Conservation (phyloP, 331 rosid genomes). For the Acacia pycnantha region DNA sequence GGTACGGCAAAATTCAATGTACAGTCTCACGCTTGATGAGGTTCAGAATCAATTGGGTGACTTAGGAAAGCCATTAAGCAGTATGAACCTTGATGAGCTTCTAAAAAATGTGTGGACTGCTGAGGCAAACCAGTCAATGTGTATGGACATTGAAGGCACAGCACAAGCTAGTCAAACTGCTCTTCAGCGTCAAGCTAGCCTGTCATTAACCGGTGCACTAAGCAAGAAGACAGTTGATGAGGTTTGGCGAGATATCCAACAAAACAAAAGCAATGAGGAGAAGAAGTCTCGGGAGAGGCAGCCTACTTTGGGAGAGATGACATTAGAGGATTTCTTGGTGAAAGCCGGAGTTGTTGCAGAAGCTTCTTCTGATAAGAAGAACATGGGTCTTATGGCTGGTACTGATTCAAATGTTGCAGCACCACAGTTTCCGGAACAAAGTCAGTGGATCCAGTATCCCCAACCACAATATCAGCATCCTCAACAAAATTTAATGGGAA, state of each 20-base stretch:
- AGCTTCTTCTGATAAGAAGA: conserved; percentile 42
- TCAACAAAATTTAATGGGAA: conserved; percentile 60
- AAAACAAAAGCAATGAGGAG: conserved; percentile 47
- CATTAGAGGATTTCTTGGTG: conserved; percentile 78
- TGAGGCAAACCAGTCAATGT: conserved; percentile 56
- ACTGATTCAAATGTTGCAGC: conserved; percentile 41
- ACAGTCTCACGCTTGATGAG: conserved; percentile 70
- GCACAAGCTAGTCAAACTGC: conserved; percentile 47
- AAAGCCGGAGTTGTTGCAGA: conserved; percentile 75
- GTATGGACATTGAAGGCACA: conserved; percentile 44
- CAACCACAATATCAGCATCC: conserved; percentile 56
- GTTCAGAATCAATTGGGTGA: conserved; percentile 77
- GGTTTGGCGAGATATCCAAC: conserved; percentile 80
- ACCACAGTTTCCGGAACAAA: conserved; percentile 52
- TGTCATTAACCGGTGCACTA: conserved; percentile 52
- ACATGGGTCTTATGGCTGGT: conserved; percentile 36
- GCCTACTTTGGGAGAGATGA: conserved; percentile 77
- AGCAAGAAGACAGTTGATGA: conserved; percentile 84
- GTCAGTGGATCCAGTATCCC: conserved; percentile 63
- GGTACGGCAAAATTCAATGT: conserved; percentile 58
- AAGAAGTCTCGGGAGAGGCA: conserved; percentile 56
- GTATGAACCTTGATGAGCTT: conserved; percentile 85
- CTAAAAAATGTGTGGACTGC: conserved; percentile 72
- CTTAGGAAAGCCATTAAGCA: conserved; percentile 69
- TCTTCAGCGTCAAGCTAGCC: conserved; percentile 65